These are phyloP conservation scores for carrot (Daucus carota) DNA, from an alignment of 129 eudicot species.

Conservation along the genomic window DH1_v3.0 NC_030382.2:37366501-37367000, in stretches of 20 bases:
- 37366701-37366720: no score
- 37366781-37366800: neutral
- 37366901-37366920: constrained; percentile 36
- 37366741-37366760: neutral
- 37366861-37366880: constrained; percentile 1
- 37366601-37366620: no score
- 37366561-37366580: no score
- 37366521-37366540: no score
- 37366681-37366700: no score
- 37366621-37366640: no score
- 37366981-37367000: constrained; percentile 50
- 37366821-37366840: neutral
- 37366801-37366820: neutral
- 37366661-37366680: no score
- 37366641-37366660: no score
- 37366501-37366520: no score
- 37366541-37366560: no score
- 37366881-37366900: neutral
- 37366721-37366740: neutral
- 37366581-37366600: no score
- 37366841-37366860: neutral
- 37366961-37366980: constrained; percentile 69
- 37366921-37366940: constrained; percentile 77
- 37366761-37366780: neutral
- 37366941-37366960: constrained; percentile 39